Evolutionary conservation across 148 eudicot species (phyloP).

Genomic region (Beta vulgaris): DNA sequence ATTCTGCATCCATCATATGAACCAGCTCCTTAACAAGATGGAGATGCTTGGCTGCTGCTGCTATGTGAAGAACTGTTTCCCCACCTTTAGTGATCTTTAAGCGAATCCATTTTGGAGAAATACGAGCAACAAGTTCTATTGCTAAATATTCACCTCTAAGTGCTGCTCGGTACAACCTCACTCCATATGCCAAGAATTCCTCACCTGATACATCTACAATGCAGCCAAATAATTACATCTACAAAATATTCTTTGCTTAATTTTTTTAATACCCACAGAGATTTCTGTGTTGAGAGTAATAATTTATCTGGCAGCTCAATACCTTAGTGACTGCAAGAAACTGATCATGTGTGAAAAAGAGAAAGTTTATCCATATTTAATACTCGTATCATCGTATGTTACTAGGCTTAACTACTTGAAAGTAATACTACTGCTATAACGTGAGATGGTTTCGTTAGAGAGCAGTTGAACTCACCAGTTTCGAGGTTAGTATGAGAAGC

Average conservation of each 20-base stretch:
- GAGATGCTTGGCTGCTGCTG: slow-evolving; percentile 23
- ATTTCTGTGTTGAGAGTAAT: neutral
- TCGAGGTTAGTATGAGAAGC: neutral
- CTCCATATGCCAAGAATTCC: slow-evolving; percentile 6
- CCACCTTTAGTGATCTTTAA: slow-evolving; percentile 27
- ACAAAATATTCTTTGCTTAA: neutral
- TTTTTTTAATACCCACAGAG: neutral
- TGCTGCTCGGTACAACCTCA: slow-evolving; percentile 18
- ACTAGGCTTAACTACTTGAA: too few relatives aligned
- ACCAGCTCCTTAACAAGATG: slow-evolving; percentile 19
- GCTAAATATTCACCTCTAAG: slow-evolving; percentile 17
- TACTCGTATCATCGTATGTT: too few relatives aligned
- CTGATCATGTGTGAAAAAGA: too few relatives aligned
- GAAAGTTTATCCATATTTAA: too few relatives aligned
- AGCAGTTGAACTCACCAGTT: neutral
- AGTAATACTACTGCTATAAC: neutral
- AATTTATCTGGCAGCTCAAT: neutral
- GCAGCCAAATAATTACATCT: neutral
- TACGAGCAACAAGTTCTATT: neutral
- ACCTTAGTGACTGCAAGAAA: neutral
- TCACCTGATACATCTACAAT: neutral
- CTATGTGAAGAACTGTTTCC: slow-evolving; percentile 32
- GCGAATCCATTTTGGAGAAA: neutral
- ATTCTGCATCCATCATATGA: slow-evolving; percentile 1
- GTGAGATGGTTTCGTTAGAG: too few relatives aligned